Evolutionary conservation across 768 basidiomycete genomes (phyloP), one percentile per base, ranked within the genome.

Genomic region (Hortiboletus campestris): DNA sequence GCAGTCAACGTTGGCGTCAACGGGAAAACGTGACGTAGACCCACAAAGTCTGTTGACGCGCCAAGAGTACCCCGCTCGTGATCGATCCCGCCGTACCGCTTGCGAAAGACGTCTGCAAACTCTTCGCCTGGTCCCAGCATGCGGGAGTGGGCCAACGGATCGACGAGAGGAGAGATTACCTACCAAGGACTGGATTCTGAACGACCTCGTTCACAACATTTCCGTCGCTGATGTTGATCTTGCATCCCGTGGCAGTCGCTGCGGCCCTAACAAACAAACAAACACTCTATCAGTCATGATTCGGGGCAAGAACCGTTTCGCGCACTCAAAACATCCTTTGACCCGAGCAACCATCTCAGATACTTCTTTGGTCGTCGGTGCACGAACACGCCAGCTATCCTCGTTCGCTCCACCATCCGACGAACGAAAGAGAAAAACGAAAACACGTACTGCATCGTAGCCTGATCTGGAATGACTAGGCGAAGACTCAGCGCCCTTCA

Each of bases 11-110:
- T 47, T 32, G n/a, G 12, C 38, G 9, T 25, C 20, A 34, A 10
- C n/a, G 17, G 10, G n/a, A n/a, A n/a, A 22, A 47, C 34, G 34
- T 1, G 38, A 44, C 12, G n/a, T 11, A 36, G 11, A 73, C 86
- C 73, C 61, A 91, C 90, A 58, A 93, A 93, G 67, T 92, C 90
- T 1, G 90, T 92, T 11, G 89, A 91, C 5, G 87, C 90, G 50
- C 80, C 77, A n/a, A 74, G 71, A 60, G 86, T 86, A 36, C 88
- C 84, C 76, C 81, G 84, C 56, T 78, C 78, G 58, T 84, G 80
- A 64, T 85, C 83, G 46, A 86, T 74, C 6, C 71, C 69, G 0
- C 85, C 87, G 52, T 83, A 86, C 56, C 80, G 81, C 52, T 80
- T 83, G 20, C 79, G 68, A 39, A 82, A 77, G 19, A 88, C 75